Evolutionary conservation across 192 early-diverging fungal genomes (phyloP).

Genomic region (Blastocladiella britannica): DNA sequence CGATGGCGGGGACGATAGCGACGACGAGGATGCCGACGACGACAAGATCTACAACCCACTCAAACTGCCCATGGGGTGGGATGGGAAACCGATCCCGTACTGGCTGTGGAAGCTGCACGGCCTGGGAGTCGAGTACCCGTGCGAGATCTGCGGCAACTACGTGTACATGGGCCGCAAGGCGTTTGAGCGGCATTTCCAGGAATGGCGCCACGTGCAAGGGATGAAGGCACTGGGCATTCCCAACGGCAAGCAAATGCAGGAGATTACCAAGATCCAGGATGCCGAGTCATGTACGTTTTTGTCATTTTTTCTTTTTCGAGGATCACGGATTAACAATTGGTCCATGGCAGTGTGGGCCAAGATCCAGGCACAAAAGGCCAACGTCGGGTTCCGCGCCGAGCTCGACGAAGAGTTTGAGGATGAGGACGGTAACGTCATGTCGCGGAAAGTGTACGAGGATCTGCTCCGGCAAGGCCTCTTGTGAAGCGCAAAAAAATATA

Average conservation of each 20-base stretch:
- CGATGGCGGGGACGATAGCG: constrained; percentile 49
- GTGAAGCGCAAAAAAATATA: too few relatives aligned
- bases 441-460: constrained; percentile 69
- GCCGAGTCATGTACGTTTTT: constrained; percentile 54
- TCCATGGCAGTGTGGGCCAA: constrained; percentile 54
- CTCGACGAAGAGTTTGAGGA: constrained; percentile 81
- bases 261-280: constrained; percentile 75
- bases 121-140: constrained; percentile 76
- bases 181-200: constrained; percentile 88
- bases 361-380: constrained; percentile 45
- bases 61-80: constrained; percentile 88
- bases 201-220: constrained; percentile 84
- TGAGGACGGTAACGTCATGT: constrained; percentile 61
- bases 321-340: not conserved
- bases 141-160: constrained; percentile 90
- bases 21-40: constrained; percentile 49
- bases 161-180: constrained; percentile 91
- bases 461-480: constrained; percentile 64
- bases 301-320: not conserved
- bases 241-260: constrained; percentile 74
- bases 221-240: constrained; percentile 83
- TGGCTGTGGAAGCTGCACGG: constrained; percentile 98
- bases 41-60: constrained; percentile 92
- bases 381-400: constrained; percentile 48
- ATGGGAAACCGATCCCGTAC: constrained; percentile 96